Evolutionary conservation across 805 yeast genomes (phyloP), one percentile per base, ranked within the genome.

Genomic region (Kockiozyma suomiensis): DNA sequence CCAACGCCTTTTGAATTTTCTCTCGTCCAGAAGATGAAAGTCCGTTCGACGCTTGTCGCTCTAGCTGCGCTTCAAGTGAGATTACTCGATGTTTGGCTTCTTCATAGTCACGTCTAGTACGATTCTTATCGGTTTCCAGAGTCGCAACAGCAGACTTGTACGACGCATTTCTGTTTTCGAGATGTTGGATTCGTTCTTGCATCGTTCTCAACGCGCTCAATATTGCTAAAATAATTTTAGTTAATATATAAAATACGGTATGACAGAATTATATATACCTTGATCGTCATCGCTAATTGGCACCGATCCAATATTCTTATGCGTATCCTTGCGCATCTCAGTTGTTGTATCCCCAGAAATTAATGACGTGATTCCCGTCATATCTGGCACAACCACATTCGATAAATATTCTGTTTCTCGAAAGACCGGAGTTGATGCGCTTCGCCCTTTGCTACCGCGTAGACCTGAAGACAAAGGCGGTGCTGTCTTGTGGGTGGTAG

Each of bases 281-380:
- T 59, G 64, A 35, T 63, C 65, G 21, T 62, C 66, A n/a, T 57
- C 66, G 5, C 66, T 56, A 37, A 63, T 43, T 2, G 66, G 59
- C 12, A 63, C 54, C 3, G 66, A 57, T 19, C 61, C 61, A n/a
- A 63, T 40, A 10, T 32, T 42, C 30, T 43, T 48, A 37, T 62
- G 66, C 41, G 28, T 50, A 17, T 30, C 19, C 33, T 40, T 32
- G 8, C 17, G 30, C 35, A 45, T n/a, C 33, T 41, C 42, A n/a
- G 40, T 28, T 8, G 56, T 48, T 12, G 46, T 43, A 23, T 53
- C 66, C 6, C 19, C 46, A 10, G 62, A 57, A 21, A 63, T 30
- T 38, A 63, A 32, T 1, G 66, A 53, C 6, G 66, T 43, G 17
- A 63, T 56, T n/a, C 59, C 66, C 13, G 66, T 63, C 33, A 63